phyloP scores from a whole-genome alignment of 2,329 filamentous ascomycete genomes.

The Chaetomium globosum region DNA sequence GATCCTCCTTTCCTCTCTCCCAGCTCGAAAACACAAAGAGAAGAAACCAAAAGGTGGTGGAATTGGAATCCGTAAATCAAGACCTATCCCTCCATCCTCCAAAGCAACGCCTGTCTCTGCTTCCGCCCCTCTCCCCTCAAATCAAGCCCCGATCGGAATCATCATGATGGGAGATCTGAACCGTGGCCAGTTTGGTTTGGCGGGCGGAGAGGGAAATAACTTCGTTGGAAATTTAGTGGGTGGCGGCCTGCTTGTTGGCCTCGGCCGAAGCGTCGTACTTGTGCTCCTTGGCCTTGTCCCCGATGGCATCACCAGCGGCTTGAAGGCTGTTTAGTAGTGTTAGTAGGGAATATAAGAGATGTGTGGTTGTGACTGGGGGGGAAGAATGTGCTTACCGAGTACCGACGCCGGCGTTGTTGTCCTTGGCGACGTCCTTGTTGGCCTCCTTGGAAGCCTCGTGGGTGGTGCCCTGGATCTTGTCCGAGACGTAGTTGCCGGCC shows the following conservation, averaged over 20 bases:
- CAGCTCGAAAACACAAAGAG: background rate
- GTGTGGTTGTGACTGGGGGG: no score
- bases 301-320: constrained; percentile 41
- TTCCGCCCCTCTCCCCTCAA: constrained; percentile 1
- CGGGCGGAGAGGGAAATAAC: constrained; percentile 20
- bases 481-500: constrained; percentile 62
- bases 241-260: constrained; percentile 46
- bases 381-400: constrained; percentile 46
- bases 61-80: background rate
- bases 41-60: background rate
- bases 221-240: constrained; percentile 40
- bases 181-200: background rate
- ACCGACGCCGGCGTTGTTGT: constrained; percentile 50
- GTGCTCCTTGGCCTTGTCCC: constrained; percentile 43
- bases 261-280: constrained; percentile 43
- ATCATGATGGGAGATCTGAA: background rate
- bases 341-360: constrained; percentile 18
- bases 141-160: constrained; percentile 19
- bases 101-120: constrained; percentile 5
- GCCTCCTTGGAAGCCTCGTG: constrained; percentile 27
- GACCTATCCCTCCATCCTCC: background rate
- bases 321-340: constrained; percentile 34
- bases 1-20: background rate
- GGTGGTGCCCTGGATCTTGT: constrained; percentile 49
- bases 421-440: constrained; percentile 50